Evolutionary conservation across 2,329 filamentous ascomycete species (phyloP).

Genomic region (Ceratocystis eucalypticola): DNA sequence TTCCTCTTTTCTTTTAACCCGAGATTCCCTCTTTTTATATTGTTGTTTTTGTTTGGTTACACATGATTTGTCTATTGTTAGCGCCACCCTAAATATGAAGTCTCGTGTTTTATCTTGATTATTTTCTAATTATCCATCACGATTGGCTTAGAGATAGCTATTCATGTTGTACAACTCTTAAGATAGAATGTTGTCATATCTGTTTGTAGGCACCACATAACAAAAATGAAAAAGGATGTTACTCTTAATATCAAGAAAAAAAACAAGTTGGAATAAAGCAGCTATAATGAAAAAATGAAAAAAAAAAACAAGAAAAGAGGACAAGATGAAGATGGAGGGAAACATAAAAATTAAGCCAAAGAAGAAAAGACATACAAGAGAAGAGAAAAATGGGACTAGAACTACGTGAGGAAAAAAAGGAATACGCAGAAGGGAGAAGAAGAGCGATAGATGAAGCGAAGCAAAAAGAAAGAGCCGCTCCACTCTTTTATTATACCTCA

Average conservation of each 20-base stretch:
- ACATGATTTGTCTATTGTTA: not conserved
- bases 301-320: not conserved
- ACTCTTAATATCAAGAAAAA: not conserved
- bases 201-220: not conserved
- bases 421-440: not conserved
- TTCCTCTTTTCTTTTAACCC: not conserved
- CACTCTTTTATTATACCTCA: too few relatives aligned
- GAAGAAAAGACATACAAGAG: not conserved
- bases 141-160: not conserved
- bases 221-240: not conserved
- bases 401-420: not conserved
- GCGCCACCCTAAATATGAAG: constrained; percentile 1
- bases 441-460: not conserved
- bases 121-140: not conserved
- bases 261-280: not conserved
- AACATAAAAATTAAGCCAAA: too few relatives aligned
- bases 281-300: not conserved
- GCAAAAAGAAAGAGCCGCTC: not conserved
- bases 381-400: not conserved
- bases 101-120: constrained; percentile 11
- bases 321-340: not conserved
- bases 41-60: not conserved
- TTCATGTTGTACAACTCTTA: not conserved
- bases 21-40: not conserved
- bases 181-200: not conserved